Evolutionary conservation across 2,329 filamentous ascomycete genomes (phyloP).

Genomic region (Penicillium sclerotigenum): DNA sequence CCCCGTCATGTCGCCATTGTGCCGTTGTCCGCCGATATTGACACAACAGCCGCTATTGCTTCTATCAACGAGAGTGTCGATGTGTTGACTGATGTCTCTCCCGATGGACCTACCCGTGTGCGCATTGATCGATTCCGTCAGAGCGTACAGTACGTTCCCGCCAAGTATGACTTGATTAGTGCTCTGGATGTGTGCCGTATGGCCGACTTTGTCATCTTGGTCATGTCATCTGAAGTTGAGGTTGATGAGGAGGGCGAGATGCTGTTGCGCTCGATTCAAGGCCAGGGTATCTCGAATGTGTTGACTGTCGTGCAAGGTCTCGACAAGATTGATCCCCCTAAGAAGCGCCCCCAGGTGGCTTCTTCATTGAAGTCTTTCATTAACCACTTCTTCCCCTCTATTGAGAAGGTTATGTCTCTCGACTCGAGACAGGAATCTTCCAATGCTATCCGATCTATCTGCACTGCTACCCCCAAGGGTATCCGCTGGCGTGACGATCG

Average conservation of each 20-base stretch:
- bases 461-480: conserved; percentile 87
- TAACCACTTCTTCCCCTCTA: conserved; percentile 86
- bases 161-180: conserved; percentile 68
- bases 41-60: conserved; percentile 64
- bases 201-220: conserved; percentile 86
- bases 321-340: conserved; percentile 72
- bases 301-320: conserved; percentile 79
- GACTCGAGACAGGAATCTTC: conserved; percentile 87
- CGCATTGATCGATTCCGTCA: conserved; percentile 91
- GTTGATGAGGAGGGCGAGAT: conserved; percentile 75
- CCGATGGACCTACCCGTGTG: conserved; percentile 60
- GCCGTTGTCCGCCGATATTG: conserved; percentile 71
- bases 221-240: conserved; percentile 77
- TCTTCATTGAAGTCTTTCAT: conserved; percentile 88
- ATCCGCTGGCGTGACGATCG: conserved; percentile 93
- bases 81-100: conserved; percentile 62
- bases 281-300: conserved; percentile 92
- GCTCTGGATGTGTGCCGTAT: conserved; percentile 82
- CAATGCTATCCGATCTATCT: conserved; percentile 85
- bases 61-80: conserved; percentile 77
- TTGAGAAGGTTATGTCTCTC: conserved; percentile 86
- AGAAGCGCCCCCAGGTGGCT: conserved; percentile 71
- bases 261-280: conserved; percentile 81
- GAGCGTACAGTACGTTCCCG: conserved; percentile 79
- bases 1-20: conserved; percentile 85